Evolutionary conservation across 805 yeast species (phyloP).

Genomic region (Pichia heedii): DNA sequence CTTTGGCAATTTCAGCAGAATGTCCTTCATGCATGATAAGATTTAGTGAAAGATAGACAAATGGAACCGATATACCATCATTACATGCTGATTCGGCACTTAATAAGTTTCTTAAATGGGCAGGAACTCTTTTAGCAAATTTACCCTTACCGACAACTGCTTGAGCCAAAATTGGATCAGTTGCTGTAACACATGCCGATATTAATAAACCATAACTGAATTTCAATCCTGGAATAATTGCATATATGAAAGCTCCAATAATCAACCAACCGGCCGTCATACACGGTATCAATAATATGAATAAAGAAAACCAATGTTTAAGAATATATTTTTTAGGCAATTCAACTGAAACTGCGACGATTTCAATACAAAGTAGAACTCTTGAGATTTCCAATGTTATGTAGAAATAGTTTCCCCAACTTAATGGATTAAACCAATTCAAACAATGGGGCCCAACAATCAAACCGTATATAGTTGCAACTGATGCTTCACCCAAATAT

Average conservation of each 20-base stretch:
- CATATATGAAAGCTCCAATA: conserved; percentile 55
- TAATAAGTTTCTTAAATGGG: conserved; percentile 49
- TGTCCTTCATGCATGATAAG: conserved; percentile 43
- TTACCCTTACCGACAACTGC: conserved; percentile 68
- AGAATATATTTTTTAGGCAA: conserved; percentile 58
- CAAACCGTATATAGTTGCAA: conserved; percentile 54
- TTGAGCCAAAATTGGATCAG: conserved; percentile 68
- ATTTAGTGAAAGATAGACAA: conserved; percentile 50
- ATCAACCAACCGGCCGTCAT: conserved; percentile 67
- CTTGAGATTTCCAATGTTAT: conserved; percentile 53
- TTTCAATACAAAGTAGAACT: conserved; percentile 60
- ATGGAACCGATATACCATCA: conserved; percentile 68
- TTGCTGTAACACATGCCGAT: conserved; percentile 66
- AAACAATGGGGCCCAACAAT: conserved; percentile 53
- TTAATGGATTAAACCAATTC: conserved; percentile 46
- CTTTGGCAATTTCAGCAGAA: conserved; percentile 43
- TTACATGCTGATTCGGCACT: conserved; percentile 71
- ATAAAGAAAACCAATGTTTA: conserved; percentile 48
- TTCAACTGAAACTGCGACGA: conserved; percentile 65
- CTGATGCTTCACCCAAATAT: conserved; percentile 60
- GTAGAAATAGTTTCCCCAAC: conserved; percentile 48
- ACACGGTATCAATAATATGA: conserved; percentile 53
- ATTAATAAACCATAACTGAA: conserved; percentile 51
- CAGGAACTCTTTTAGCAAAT: conserved; percentile 59
- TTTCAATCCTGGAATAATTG: conserved; percentile 46